A percentile compares a stretch with the other conserved stretches of the same genome.
Evolutionary conservation across 495 filamentous ascomycete species (phyloP).

Genomic region (Alectoria sarmentosa): DNA sequence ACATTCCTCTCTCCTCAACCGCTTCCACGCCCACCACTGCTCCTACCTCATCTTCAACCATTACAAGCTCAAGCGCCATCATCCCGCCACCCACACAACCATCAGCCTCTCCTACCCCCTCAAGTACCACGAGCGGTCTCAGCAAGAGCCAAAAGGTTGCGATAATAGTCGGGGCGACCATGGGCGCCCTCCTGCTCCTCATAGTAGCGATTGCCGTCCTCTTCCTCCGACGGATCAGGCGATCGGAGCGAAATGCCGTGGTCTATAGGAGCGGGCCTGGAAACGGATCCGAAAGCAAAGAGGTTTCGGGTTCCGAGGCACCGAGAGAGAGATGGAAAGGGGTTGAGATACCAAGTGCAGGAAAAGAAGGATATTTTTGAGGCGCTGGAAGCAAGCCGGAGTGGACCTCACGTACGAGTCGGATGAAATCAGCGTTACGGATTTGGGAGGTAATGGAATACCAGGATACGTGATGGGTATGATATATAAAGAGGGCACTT

Average conservation of each 20-base stretch:
- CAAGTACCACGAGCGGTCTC: not conserved
- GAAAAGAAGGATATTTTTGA: not conserved
- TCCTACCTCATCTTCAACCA: not conserved
- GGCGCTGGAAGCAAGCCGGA: not conserved
- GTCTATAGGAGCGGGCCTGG: not conserved
- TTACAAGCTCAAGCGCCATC: not conserved
- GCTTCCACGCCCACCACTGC: not conserved
- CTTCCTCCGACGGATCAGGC: not conserved
- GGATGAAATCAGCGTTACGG: not conserved
- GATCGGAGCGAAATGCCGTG: not conserved
- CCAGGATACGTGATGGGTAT: not conserved
- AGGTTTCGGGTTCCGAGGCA: not conserved
- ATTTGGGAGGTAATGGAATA: not conserved
- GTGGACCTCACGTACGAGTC: not conserved
- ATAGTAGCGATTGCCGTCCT: not conserved
- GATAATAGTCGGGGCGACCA: not conserved
- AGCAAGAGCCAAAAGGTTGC: not conserved
- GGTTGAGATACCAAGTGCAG: not conserved
- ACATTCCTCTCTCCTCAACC: not conserved
- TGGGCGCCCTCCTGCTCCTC: not conserved
- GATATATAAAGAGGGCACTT: not conserved
- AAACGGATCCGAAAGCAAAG: not conserved
- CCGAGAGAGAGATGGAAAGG: not conserved
- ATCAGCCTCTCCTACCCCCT: not conserved
- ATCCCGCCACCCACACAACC: not conserved